Conservation (phyloP, 441 rosid species). For the Adansonia gregorii region DNA sequence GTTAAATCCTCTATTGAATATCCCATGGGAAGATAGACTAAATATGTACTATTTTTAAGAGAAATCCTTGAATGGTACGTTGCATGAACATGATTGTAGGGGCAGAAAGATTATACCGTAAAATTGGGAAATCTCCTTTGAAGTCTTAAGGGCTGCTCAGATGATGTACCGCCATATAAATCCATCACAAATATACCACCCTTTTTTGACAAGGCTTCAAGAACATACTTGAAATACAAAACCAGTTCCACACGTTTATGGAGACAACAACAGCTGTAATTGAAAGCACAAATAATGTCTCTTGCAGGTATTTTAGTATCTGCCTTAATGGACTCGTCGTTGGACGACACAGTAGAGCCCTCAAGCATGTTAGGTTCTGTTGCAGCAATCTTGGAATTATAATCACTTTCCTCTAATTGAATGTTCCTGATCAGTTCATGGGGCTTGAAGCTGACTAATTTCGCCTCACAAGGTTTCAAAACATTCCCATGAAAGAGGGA, state of each 20-base stretch:
- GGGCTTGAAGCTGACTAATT: slow-evolving; percentile 51
- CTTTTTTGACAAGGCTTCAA: slow-evolving; percentile 56
- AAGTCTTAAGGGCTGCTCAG: slow-evolving; percentile 73
- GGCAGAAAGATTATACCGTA: slow-evolving; percentile 48
- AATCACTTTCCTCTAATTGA: slow-evolving; percentile 40
- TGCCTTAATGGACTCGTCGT: slow-evolving; percentile 17
- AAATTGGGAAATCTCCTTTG: slow-evolving; percentile 78
- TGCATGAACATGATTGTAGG: slow-evolving; percentile 6
- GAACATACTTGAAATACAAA: slow-evolving; percentile 72
- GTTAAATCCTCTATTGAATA: slow-evolving; percentile 9
- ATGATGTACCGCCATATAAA: slow-evolving; percentile 84
- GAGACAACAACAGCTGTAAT: slow-evolving; percentile 88
- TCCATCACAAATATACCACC: slow-evolving; percentile 86
- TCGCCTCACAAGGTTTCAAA: slow-evolving; percentile 70
- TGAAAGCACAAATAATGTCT: slow-evolving; percentile 91
- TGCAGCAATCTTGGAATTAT: slow-evolving; percentile 29
- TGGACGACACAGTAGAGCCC: slow-evolving; percentile 30
- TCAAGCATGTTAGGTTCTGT: slow-evolving; percentile 37
- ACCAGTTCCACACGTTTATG: slow-evolving; percentile 72
- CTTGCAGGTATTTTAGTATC: slow-evolving; percentile 50
- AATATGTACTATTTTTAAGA: background rate
- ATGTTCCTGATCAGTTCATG: slow-evolving; percentile 48
- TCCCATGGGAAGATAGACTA: background rate
- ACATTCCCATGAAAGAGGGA: slow-evolving; percentile 85
- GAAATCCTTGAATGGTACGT: background rate